Base-by-base conservation (phyloP, 768 basidiomycete species). In the Dioszegia aurantiaca region DNA sequence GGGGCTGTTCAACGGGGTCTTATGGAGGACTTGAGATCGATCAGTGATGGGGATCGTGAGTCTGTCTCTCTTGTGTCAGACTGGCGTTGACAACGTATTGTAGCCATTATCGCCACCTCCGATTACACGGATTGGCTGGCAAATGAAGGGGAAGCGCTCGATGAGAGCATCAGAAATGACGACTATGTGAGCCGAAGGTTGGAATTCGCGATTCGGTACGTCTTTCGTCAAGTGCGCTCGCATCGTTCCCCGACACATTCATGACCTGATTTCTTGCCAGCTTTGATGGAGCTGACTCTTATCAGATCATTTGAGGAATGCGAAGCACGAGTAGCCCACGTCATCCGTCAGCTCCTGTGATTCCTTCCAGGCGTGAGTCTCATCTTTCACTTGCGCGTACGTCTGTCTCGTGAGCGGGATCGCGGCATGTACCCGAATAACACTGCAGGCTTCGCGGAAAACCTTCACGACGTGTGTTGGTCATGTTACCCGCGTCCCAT, bases 301-400 rank as follows among this genome's bases (percentile, higher is more conserved):
- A 2, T 4, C 24, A 58, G 57, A 24, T 47, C 39, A 6, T 51
- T 58, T 21, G 48, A 19, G 23, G 48, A 58, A 24, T 58, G 57
- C 40, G 57, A 58, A 17, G 44, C 56, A 5, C 47, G 24, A 40
- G 33, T 48, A 28, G 51, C 23, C 1, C 21, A 40, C 4, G 36
- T 53, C 39, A 53, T 53, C 19, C 36, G 37, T 24, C 51, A 37
- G 26, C 12, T 47, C 37, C 16, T 53, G 40, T n/a, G n/a, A n/a
- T n/a, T n/a, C n/a, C n/a, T n/a, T n/a, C n/a, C n/a, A n/a, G n/a
- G n/a, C n/a, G n/a, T n/a, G n/a, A n/a, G n/a, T n/a, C n/a, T n/a
- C n/a, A n/a, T n/a, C n/a, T n/a, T n/a, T n/a, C n/a, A n/a, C n/a
- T n/a, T n/a, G n/a, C n/a, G n/a, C n/a, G n/a, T n/a, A n/a, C n/a